Percentiles rank a stretch among this genome's conserved stretches.
Conservation (phyloP, 352 stramenopile species). For the Globisporangium splendens region DNA sequence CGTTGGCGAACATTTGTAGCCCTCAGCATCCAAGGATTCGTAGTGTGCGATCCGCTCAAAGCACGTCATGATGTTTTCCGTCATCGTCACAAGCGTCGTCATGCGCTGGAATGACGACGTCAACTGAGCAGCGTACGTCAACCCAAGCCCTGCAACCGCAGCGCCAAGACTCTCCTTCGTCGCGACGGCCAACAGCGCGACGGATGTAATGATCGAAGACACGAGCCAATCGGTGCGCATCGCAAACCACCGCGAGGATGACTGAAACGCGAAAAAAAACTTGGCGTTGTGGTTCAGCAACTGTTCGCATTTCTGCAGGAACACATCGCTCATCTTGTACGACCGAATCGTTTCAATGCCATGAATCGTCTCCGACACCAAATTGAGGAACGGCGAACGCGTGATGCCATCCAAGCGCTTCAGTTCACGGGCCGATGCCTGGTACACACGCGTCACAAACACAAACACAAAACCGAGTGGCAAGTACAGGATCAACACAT, state of each 20-base stretch:
- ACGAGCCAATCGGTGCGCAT: conserved; percentile 42
- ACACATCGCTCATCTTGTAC: conserved; percentile 13
- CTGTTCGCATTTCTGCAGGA: conserved; percentile 13
- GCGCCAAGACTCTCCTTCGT: conserved; percentile 15
- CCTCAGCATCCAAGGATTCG: conserved; percentile 24
- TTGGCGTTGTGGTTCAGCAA: conserved; percentile 35
- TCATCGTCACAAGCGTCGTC: conserved; percentile 82
- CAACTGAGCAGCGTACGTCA: conserved; percentile 87
- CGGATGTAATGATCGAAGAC: conserved; percentile 21
- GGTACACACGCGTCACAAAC: conserved; percentile 72
- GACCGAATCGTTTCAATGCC: conserved; percentile 90
- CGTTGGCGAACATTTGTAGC: conserved; percentile 63
- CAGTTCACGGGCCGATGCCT: conserved; percentile 70
- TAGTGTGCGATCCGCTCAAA: conserved; percentile 67
- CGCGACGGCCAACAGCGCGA: conserved; percentile 22
- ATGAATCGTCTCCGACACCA: conserved; percentile 88
- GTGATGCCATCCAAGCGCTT: conserved; percentile 91
- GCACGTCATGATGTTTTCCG: conserved; percentile 91
- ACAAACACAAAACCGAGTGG: conserved; percentile 34
- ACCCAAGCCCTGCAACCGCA: conserved; percentile 65
- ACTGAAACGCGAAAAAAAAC: conserved; percentile 31
- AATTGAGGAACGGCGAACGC: conserved; percentile 84
- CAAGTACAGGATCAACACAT: conserved; percentile 48
- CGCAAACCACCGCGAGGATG: conserved; percentile 29
- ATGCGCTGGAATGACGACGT: conserved; percentile 90